A percentile compares a stretch with the other conserved stretches of the same genome.
Evolutionary conservation across 371 early-diverging fungal genomes (phyloP).

Genomic region (Mucor circinelloides): DNA sequence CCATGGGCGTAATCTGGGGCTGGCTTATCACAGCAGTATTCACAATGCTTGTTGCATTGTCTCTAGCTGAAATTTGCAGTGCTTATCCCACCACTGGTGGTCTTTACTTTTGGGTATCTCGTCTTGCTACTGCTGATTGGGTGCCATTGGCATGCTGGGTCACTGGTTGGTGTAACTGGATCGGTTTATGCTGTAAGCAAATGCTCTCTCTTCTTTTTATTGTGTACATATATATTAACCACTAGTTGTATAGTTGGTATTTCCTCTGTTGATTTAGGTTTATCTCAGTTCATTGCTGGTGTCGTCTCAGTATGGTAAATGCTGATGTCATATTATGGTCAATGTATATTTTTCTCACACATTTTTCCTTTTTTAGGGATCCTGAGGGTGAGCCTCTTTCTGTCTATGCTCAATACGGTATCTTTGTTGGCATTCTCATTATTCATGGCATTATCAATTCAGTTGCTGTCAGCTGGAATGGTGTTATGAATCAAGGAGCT

Average conservation of each 20-base stretch:
- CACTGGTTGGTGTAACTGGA: conserved; percentile 68
- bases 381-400: conserved; percentile 36
- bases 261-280: conserved; percentile 55
- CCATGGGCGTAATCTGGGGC: conserved; percentile 70
- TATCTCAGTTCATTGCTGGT: conserved; percentile 58
- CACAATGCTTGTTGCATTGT: conserved; percentile 64
- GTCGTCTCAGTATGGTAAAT: conserved; percentile 52
- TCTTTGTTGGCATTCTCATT: conserved; percentile 50
- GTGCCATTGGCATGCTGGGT: conserved; percentile 67
- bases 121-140: conserved; percentile 56
- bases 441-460: conserved; percentile 58
- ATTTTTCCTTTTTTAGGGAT: conserved; percentile 13
- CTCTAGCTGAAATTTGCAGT: conserved; percentile 77
- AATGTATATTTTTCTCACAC: conserved; percentile 21
- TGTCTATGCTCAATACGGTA: conserved; percentile 52
- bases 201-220: not conserved
- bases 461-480: conserved; percentile 54
- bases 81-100: conserved; percentile 76
- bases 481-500: conserved; percentile 53
- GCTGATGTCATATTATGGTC: not conserved
- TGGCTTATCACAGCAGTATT: conserved; percentile 65
- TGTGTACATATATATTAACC: not conserved
- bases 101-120: conserved; percentile 69
- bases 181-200: conserved; percentile 45
- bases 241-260: conserved; percentile 44